Base-by-base conservation (phyloP, 495 filamentous ascomycete species). In the Penicillium chermesinum region DNA sequence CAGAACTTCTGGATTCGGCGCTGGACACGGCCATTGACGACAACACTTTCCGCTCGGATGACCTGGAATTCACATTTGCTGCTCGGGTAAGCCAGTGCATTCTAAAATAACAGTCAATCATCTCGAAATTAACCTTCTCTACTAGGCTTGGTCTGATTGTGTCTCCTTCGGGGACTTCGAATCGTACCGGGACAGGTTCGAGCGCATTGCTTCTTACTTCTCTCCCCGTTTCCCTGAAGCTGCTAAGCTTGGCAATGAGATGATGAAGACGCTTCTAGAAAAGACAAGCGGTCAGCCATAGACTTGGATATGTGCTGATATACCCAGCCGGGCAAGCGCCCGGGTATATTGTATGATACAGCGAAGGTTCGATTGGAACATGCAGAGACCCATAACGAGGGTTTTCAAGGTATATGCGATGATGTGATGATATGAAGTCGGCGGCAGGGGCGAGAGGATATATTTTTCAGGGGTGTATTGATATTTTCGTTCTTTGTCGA, bases 1-100 rank as follows among this genome's bases (percentile, higher is more conserved):
- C 82, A 16, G 82, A 79, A 0, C 76, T 95, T 18, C 81, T 98
- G 1, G 83, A 91, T n/a, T 89, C 93, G 58, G 84, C 82, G 16
- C 78, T 97, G 51, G 75, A 86, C 19, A 91, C 89, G 13, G 91
- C 91, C 0, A 80, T 95, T 57, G 80, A 91, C 44, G 93, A 96
- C 59, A 81, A 82, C 27, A 89, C 85, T 1, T 97, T 96, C 65
- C 75, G 91, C 12, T 81, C 82, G 13, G 93, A 98, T 59, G 93
- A 98, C 63, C 67, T 97, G 40, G 91, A 97, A 67, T 98, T 98
- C 62, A 96, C 93, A 8, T 95, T 97, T 69, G 93, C 94, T 2
- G 93, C 94, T 34, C 73, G 88, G 49, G 82, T 82, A 70, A 64
- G 78, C 67, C 19, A 17, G 13, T 0, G 2, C 17, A n/a, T 20